phyloP scores from a whole-genome alignment of 1,284 basidiomycete genomes.

The Golubevia pallescens region DNA sequence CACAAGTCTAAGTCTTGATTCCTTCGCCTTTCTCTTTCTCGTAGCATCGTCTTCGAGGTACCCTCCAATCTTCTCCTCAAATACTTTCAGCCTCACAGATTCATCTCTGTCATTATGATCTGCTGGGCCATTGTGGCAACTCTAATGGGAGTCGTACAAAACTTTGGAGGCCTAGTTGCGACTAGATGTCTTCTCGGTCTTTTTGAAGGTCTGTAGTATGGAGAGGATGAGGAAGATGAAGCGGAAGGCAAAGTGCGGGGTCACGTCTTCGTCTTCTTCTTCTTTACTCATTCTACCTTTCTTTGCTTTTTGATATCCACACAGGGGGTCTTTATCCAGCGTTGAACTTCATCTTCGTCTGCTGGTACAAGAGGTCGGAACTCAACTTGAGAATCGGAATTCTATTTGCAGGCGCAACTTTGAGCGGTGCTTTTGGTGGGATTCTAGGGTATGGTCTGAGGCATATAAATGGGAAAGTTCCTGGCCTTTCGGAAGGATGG shows the following conservation, averaged over 20 bases:
- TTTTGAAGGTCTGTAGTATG: constrained; percentile 18
- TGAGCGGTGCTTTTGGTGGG: constrained; percentile 62
- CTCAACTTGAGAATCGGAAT: constrained; percentile 40
- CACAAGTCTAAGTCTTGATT: too few species aligned
- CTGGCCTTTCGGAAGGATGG: too few species aligned
- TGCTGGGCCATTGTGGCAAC: constrained; percentile 36
- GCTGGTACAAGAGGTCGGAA: constrained; percentile 43
- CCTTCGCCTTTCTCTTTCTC: constrained; percentile 8
- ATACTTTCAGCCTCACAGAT: constrained; percentile 37
- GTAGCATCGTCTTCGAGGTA: constrained; percentile 38
- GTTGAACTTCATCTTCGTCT: constrained; percentile 46
- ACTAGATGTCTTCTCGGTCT: constrained; percentile 27
- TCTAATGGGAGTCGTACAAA: constrained; percentile 36
- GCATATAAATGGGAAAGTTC: constrained; percentile 61
- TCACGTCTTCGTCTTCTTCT: too few species aligned
- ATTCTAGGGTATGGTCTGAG: constrained; percentile 46
- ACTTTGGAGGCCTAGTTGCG: constrained; percentile 16
- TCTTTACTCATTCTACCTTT: too few species aligned
- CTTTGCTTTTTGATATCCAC: background rate
- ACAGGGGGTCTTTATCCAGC: constrained; percentile 20
- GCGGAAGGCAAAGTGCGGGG: too few species aligned
- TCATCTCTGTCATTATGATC: constrained; percentile 40
- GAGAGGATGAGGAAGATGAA: too few species aligned
- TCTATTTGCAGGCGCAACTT: constrained; percentile 63
- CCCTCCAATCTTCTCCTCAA: constrained; percentile 44